Percentiles rank a stretch among this genome's conserved stretches.
Evolutionary conservation across 2,329 filamentous ascomycete species (phyloP).

Genomic region (Diaporthe capsici): DNA sequence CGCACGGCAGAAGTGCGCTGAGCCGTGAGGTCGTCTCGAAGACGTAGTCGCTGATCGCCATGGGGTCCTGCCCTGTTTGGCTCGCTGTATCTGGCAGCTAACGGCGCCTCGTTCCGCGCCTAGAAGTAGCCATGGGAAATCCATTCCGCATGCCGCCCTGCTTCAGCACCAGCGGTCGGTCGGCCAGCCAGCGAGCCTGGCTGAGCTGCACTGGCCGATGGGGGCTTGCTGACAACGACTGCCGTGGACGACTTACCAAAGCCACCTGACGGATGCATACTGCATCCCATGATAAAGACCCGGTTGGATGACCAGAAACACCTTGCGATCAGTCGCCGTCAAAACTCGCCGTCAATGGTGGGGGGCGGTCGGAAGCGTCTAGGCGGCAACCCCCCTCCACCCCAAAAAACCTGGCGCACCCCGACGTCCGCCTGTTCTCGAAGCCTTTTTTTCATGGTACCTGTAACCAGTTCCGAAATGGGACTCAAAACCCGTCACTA

Average conservation of each 20-base stretch:
- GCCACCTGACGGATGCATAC: slow-evolving; percentile 27
- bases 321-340: slow-evolving; percentile 22
- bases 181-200: slow-evolving; percentile 7
- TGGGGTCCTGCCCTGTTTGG: slow-evolving; percentile 25
- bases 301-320: slow-evolving; percentile 28
- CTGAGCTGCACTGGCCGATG: neutral
- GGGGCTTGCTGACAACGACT: slow-evolving; percentile 30
- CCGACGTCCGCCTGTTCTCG: neutral
- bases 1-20: slow-evolving; percentile 9
- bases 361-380: slow-evolving; percentile 9
- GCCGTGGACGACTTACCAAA: slow-evolving; percentile 30
- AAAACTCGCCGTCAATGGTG: neutral
- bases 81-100: slow-evolving; percentile 31
- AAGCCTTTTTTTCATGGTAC: neutral
- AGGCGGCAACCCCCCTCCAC: neutral
- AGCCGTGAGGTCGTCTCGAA: neutral
- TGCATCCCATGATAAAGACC: slow-evolving; percentile 34
- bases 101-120: slow-evolving; percentile 33
- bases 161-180: slow-evolving; percentile 1
- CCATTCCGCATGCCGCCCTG: slow-evolving; percentile 32
- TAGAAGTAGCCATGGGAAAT: slow-evolving; percentile 31
- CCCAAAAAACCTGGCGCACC: neutral
- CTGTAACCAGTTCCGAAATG: slow-evolving; percentile 13
- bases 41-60: slow-evolving; percentile 11
- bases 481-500: slow-evolving; percentile 24